Conservation (phyloP, 306 rosid species). For the Quercus variabilis region DNA sequence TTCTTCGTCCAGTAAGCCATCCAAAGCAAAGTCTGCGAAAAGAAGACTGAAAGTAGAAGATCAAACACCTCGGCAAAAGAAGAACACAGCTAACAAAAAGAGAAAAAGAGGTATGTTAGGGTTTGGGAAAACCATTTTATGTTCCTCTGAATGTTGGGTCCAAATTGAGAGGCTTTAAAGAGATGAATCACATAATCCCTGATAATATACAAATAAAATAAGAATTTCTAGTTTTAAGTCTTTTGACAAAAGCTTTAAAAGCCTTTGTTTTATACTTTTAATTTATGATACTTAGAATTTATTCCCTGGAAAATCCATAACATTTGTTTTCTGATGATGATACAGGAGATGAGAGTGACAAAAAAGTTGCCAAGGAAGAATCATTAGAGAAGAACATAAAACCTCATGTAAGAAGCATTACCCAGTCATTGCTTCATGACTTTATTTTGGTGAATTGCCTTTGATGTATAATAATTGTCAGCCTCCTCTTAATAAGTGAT, state of each 20-base stretch:
- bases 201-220: background rate
- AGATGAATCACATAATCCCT: background rate
- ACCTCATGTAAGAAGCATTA: constrained; percentile 36
- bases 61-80: constrained; percentile 23
- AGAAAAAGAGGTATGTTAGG: constrained; percentile 39
- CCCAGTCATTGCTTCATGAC: background rate
- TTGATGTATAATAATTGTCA: background rate
- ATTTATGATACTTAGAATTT: background rate
- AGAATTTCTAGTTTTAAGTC: background rate
- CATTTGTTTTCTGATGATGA: constrained; percentile 12
- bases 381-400: constrained; percentile 23
- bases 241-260: background rate
- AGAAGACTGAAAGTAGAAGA: constrained; percentile 27
- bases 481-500: background rate
- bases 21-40: constrained; percentile 25
- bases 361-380: constrained; percentile 23
- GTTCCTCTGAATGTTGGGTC: constrained; percentile 9
- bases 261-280: background rate
- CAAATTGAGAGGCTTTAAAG: background rate
- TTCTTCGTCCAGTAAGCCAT: constrained; percentile 29
- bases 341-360: constrained; percentile 39
- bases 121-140: constrained; percentile 1
- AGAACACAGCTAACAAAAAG: constrained; percentile 32
- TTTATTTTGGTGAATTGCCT: background rate
- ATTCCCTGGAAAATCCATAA: constrained; percentile 11